Conservation (phyloP, 1,284 basidiomycete genomes). For the Ceratobasidium sp. region DNA sequence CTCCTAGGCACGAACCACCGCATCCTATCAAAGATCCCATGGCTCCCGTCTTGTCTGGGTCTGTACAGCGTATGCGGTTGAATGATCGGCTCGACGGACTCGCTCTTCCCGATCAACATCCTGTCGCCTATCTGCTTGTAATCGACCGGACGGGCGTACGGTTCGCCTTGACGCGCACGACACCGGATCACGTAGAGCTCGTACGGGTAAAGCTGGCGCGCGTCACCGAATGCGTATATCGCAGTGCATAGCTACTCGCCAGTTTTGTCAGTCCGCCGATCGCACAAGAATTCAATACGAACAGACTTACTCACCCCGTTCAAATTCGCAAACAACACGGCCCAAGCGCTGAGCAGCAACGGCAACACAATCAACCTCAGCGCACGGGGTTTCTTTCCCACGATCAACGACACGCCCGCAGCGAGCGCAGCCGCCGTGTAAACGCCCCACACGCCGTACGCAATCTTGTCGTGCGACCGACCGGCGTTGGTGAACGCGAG, state of each 20-base stretch:
- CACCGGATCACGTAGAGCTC: slow-evolving; percentile 31
- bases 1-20: not conserved
- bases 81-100: slow-evolving; percentile 35
- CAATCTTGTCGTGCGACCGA: slow-evolving; percentile 33
- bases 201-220: slow-evolving; percentile 29
- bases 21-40: not conserved
- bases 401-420: slow-evolving; percentile 10
- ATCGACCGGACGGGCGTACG: not conserved
- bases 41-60: not conserved
- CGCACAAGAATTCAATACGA: too few relatives aligned
- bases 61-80: slow-evolving; percentile 4
- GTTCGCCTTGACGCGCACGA: not conserved
- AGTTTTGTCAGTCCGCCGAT: too few relatives aligned
- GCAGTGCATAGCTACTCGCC: slow-evolving; percentile 24
- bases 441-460: slow-evolving; percentile 5
- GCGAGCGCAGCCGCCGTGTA: slow-evolving; percentile 21
- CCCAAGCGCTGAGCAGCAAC: slow-evolving; percentile 20
- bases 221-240: slow-evolving; percentile 37
- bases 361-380: slow-evolving; percentile 15
- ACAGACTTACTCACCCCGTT: slow-evolving; percentile 25
- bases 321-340: not conserved
- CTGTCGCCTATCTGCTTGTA: slow-evolving; percentile 13
- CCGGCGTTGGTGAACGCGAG: slow-evolving; percentile 39
- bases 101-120: not conserved
- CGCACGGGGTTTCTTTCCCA: slow-evolving; percentile 3